Base-by-base conservation (phyloP, 768 basidiomycete species). In the Dentipellis fragilis region DNA sequence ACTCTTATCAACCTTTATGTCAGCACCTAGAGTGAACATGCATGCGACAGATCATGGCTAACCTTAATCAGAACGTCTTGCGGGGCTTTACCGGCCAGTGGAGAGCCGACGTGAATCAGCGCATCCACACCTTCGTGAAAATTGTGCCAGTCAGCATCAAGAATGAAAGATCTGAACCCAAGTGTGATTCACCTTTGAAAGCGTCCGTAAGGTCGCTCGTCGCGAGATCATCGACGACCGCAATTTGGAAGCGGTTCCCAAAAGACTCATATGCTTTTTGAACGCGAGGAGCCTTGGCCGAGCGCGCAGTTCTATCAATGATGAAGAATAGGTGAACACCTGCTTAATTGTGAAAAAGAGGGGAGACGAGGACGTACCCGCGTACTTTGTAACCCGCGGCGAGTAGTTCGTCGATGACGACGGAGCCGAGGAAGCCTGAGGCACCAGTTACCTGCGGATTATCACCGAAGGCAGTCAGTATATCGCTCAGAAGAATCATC, bases 321-420 rank as follows among this genome's bases (percentile, higher is more conserved):
- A n/a, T n/a, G n/a, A n/a, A n/a, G n/a, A n/a, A n/a, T n/a, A n/a
- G n/a, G n/a, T n/a, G n/a, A n/a, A n/a, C n/a, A n/a, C n/a, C n/a
- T n/a, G n/a, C n/a, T n/a, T n/a, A n/a, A n/a, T n/a, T n/a, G n/a
- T n/a, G n/a, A n/a, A n/a, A n/a, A n/a, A n/a, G n/a, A n/a, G n/a
- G n/a, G n/a, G n/a, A n/a, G n/a, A n/a, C n/a, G n/a, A n/a, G n/a
- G n/a, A n/a, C n/a, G n/a, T 49, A 68, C 73, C 75, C 81, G 59
- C 75, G 68, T 40, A 83, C 80, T 9, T 66, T 69, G 60, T 76
- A 78, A 1, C 81, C 80, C n/a, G 65, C 64, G 16, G 72, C 62
- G 17, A 80, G 62, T 4, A 79, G 68, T 40, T 74, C 66, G 34
- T 57, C 36, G 17, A 63, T 54, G 22, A 68, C 55, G 39, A 64